Base-by-base conservation (phyloP, 345 rosid genomes). In the Arabidopsis suecica region DNA sequence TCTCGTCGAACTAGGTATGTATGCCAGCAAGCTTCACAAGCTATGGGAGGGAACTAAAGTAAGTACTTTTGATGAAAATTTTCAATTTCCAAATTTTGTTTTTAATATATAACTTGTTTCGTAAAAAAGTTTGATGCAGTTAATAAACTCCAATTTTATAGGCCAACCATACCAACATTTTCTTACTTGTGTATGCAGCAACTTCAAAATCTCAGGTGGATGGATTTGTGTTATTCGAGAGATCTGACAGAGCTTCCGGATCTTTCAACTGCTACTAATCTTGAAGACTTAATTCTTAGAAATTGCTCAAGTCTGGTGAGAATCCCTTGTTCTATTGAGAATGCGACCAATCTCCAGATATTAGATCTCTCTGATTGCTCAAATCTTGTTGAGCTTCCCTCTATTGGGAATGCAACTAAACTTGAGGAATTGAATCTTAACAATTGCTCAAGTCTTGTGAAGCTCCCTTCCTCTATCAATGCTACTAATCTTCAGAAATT, bases 41-140 rank as follows among this genome's bases (percentile, higher is more conserved):
- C 40, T 81, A 2, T 81, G 81, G 81, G 9, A 32, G 11, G 53
- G 41, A 61, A 9, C 2, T 4, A 59, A 71, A 60, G 78, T 76
- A 75, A 12, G 37, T n/a, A 1, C 0, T 18, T 18, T 10, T 56
- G 5, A 23, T 22, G 3, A 23, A 6, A 13, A 12, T 2, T 14
- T 9, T 53, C 2, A n/a, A n/a, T n/a, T n/a, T n/a, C n/a, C n/a
- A n/a, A n/a, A 12, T 0, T 2, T 53, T 20, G 9, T 9, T 22
- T 23, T 53, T 1, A 50, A 51, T 20, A 0, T 9, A 22, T 22
- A 18, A 16, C 7, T 16, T 16, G 18, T 16, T 16, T 16, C 18
- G 18, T 16, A 53, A 55, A 4, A n/a, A n/a, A n/a, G n/a, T n/a
- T n/a, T n/a, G n/a, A n/a, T n/a, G n/a, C n/a, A n/a, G n/a, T n/a